Evolutionary conservation across 345 rosid genomes (phyloP), one percentile per base, ranked within the genome.

Genomic region (Pelargonium nanum): DNA sequence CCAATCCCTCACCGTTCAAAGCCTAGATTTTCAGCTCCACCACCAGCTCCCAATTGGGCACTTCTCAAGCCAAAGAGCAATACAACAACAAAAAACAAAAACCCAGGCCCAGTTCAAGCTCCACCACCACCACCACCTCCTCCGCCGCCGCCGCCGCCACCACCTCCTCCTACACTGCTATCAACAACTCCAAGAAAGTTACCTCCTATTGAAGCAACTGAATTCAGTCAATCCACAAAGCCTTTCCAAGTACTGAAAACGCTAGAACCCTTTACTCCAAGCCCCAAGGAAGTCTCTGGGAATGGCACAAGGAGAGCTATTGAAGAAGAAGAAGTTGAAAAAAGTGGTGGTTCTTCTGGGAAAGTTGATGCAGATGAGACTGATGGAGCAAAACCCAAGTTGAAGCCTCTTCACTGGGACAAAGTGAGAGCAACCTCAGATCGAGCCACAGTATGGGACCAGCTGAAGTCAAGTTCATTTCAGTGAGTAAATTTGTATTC

Each of bases 361-460:
- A 83, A 73, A 72, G 71, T 62, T 23, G 81, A 81, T 63, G 82
- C 72, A 28, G 94, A 83, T n/a, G 91, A 86, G 23, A 78, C 72
- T 9, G 96, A 85, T 45, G 89, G 85, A 68, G 78, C 78, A 19
- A 85, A 71, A 59, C 97, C 97, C 59, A 89, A 81, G 77, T 65
- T 93, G 69, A 93, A 89, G 75, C 88, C 99, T 45, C 78, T 93
- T 53, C 99, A 93, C 57, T 93, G 99, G 98, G 99, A 93, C 82
- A 93, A 93, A 81, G 99, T 93, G 32, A 77, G 91, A 40, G 99
- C 99, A 19, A 84, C 93, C 70, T 92, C 99, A 12, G 95, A 87
- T 66, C 76, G 96, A 73, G 99, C 95, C 71, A 92, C 99, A 10
- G 99, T 92, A 68, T 92, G 99, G 99, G 99, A 92, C 80, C 97